phyloP scores from a whole-genome alignment of 1,284 basidiomycete species.

The Apiotrichum laibachii region DNA sequence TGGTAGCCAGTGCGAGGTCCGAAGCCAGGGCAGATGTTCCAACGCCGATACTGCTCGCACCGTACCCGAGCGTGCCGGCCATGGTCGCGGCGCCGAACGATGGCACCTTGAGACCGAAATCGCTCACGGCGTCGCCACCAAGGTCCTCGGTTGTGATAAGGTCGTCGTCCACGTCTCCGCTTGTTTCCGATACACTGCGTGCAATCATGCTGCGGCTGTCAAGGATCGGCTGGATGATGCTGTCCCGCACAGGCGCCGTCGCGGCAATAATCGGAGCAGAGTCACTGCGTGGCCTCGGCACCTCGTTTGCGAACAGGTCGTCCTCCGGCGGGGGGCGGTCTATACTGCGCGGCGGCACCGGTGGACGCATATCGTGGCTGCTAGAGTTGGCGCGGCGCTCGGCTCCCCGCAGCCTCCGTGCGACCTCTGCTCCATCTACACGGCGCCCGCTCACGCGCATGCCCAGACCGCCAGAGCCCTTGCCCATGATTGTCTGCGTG shows the following conservation, averaged over 20 bases:
- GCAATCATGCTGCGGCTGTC: constrained; percentile 2
- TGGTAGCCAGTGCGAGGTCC: constrained; percentile 25
- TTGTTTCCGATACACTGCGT: constrained; percentile 20
- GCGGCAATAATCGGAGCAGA: constrained; percentile 28
- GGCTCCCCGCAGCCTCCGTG: not conserved
- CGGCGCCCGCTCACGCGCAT: constrained; percentile 58
- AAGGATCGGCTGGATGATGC: constrained; percentile 9
- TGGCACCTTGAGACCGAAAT: constrained; percentile 29
- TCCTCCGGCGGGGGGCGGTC: constrained; percentile 16
- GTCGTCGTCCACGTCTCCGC: constrained; percentile 40
- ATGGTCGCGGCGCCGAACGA: not conserved
- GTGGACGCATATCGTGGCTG: constrained; percentile 14
- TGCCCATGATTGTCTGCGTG: constrained; percentile 77
- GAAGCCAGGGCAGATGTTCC: constrained; percentile 21
- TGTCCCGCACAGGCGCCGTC: constrained; percentile 16
- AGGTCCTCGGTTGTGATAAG: constrained; percentile 45
- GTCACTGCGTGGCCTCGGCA: constrained; percentile 38
- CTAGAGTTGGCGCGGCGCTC: constrained; percentile 27
- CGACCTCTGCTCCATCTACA: constrained; percentile 1
- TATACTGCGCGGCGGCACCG: constrained; percentile 16
- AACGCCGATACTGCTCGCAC: constrained; percentile 32
- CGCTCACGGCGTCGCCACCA: constrained; percentile 51
- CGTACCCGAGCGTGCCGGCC: constrained; percentile 57
- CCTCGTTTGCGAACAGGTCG: constrained; percentile 21
- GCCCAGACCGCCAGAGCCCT: constrained; percentile 61